Evolutionary conservation across 768 basidiomycete species (phyloP), one percentile per base, ranked within the genome.

Genomic region (Auricularia auricula-judae): DNA sequence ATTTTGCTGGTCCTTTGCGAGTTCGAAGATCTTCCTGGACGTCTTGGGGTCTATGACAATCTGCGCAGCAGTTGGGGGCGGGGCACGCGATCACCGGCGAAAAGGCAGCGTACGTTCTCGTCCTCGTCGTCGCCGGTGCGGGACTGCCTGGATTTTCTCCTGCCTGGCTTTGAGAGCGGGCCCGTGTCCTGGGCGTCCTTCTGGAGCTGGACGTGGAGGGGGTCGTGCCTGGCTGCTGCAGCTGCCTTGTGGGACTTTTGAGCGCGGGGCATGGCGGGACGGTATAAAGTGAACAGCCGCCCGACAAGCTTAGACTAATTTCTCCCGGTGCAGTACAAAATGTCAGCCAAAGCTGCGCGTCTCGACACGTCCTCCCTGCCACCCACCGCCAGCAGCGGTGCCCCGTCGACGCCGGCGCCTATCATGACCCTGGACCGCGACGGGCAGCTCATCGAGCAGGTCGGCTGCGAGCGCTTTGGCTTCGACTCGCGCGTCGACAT

Each of bases 1-100:
- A 72, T 93, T 88, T 75, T 98, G 94, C 75, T 99, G 96, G 69
- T 91, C 88, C 71, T 84, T 82, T 16, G 96, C 96, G 64, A 99
- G 84, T 73, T 94, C 89, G 68, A 99, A 88, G 61, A 99, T 97
- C 69, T 85, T 87, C 65, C 82, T 80, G 0, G 93, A 96, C 4
- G 87, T 88, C 75, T 88, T 91, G 2, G 87, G 82, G 72, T 93
- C 91, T 66, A 94, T 73, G 21, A 86, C 84, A 54, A 77, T 79
- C 92, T 95, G 68, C 29, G 61, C 21, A 2, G 43, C 12, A 12
- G 7, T 63, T 39, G 54, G 54, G 63, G 39, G 34, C 18, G 36
- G 33, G 33, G 56, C 51, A 60, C 21, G 8, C 39, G 39, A 42
- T 42, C 39, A 42, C 39, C 47, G 47, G 47, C 18, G 47, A 51